Evolutionary conservation across 2,329 filamentous ascomycete species (phyloP), one percentile per base, ranked within the genome.

Genomic region (Dothideomycetidae sp.): DNA sequence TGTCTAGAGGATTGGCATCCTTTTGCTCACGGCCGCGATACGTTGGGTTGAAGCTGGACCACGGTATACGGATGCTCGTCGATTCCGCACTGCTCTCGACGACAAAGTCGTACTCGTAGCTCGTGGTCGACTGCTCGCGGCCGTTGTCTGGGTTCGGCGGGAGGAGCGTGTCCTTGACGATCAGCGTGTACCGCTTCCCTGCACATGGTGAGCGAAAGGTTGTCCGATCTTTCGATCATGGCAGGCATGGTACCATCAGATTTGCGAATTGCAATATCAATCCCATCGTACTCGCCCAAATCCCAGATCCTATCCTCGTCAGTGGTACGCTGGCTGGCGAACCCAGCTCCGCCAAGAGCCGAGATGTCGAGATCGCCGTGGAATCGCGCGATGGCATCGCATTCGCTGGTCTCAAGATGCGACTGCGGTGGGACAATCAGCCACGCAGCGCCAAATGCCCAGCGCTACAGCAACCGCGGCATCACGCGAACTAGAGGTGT

Each of bases 301-400:
- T 90, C 70, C 69, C 78, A 80, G 15, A 59, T 58, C 10, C 66
- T 57, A 28, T 68, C 59, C 5, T 74, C 71, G 28, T 57, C 57
- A 3, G 64, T 67, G 3, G 78, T 84, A 32, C 78, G 71, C 53
- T 88, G 83, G 3, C 77, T 82, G 7, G 82, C 82, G 52, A 92
- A 90, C 4, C 83, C 83, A 1, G 83, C 82, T 18, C 81, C 81
- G 16, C 81, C 81, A 0, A 90, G 71, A 0, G 80, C 74, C 37
- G 67, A 68, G 44, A 78, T 83, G 57, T 90, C 81, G 13, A 90
- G 67, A 15, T 64, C 63, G 2, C 83, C 82, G 45, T 71, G 60
- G 59, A 86, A 85, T 5, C 54, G 56, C 3, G 67, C 71, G 3
- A 53, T 55, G 2, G 52, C 46, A 7, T 43, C 46, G n/a, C n/a